Evolutionary conservation across 805 yeast species (phyloP).

Genomic region (Lipomyces mesembrius): DNA sequence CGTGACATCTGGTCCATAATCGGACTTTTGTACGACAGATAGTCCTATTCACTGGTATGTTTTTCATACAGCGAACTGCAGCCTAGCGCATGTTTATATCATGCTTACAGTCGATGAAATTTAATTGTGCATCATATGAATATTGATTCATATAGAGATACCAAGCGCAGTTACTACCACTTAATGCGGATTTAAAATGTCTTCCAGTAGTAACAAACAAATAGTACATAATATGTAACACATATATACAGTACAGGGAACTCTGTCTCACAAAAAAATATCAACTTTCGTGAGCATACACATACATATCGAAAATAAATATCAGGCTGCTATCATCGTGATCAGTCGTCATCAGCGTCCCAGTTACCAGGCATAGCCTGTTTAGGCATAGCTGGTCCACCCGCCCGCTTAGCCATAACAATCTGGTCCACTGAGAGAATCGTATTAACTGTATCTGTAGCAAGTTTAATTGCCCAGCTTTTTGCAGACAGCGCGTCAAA

Average conservation of each 20-base stretch:
- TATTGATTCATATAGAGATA: no score
- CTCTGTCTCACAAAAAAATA: background rate
- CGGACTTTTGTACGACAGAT: background rate
- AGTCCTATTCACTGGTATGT: background rate
- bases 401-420: slow-evolving; percentile 98
- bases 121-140: no score
- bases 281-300: background rate
- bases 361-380: slow-evolving; percentile 91
- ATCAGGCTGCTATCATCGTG: background rate
- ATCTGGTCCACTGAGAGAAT: slow-evolving; percentile 93
- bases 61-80: background rate
- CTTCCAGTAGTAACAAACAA: background rate
- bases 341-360: slow-evolving; percentile 77
- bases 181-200: no score
- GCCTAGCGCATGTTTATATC: background rate
- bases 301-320: background rate
- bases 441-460: slow-evolving; percentile 93
- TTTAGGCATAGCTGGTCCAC: slow-evolving; percentile 91
- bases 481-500: slow-evolving; percentile 81
- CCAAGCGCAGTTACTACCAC: no score
- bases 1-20: background rate
- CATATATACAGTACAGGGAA: background rate
- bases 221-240: background rate
- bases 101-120: no score
- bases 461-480: slow-evolving; percentile 85